Evolutionary conservation across 176 grass and related monocot genomes (phyloP), one percentile per base, ranked within the genome.

Genomic region (Carex myosuroides): DNA sequence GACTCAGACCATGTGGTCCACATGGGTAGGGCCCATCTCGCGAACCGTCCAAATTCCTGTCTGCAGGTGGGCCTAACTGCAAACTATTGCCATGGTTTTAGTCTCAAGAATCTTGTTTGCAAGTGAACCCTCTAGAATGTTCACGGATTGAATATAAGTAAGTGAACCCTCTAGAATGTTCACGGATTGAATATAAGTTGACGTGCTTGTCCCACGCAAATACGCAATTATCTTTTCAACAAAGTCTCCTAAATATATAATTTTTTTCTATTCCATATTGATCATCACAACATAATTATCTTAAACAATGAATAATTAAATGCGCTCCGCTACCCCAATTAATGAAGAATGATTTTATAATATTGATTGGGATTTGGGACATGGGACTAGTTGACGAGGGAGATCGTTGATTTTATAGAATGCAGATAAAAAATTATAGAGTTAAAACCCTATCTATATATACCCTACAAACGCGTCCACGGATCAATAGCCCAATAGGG

Each of bases 1-100:
- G n/a, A 73, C 41, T 62, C 82, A 66, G 65, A 72, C 81, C 84
- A 93, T 85, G 89, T 93, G 87, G 48, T 85, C 81, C 79, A 85
- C 83, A 79, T 82, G 86, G 72, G 86, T 55, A 13, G 60, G 65
- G 24, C 53, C 74, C 81, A 81, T 56, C 84, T 75, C 79, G 80
- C 81, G 24, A 75, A 33, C 39, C 55, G 64, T 61, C 24, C 57
- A 13, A 44, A 64, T 0, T 70, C 70, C 79, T 68, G 24, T 62
- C 0, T 22, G 62, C 61, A 72, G 17, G 70, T 53, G 70, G 44
- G 70, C 42, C 70, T 74, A 10, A 33, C 22, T 79, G 4, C 26
- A 41, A 5, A 81, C 56, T 13, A 18, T 41, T 81, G 11, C 35
- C n/a, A 52, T 66, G 13, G 61, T 46, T 82, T 65, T 13, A 37